Base-by-base conservation (phyloP, 2,329 filamentous ascomycete species). In the Alternaria sp. region DNA sequence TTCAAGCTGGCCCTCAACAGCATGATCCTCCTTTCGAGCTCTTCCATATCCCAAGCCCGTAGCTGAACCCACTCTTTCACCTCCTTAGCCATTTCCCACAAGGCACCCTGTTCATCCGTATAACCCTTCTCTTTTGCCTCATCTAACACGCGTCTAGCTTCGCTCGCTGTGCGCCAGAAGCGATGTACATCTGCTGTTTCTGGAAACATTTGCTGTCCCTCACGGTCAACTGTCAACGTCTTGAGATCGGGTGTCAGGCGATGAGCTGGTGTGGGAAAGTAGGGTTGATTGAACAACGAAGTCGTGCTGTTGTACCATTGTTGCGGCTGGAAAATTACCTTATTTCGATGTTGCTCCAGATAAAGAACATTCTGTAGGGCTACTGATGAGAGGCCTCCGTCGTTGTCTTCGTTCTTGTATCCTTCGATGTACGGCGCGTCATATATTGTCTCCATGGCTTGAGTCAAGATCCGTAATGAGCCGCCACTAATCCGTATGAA, bases 351-450 rank as follows among this genome's bases (percentile, higher is more conserved):
- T n/a, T 36, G 20, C 1, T 49, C 43, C 3, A 14, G 20, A 22
- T n/a, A 20, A 5, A 70, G 52, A 16, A 72, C 73, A 0, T 81
- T 83, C 20, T 74, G 64, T 2, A 85, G 83, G 3, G 82, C 84
- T 4, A 84, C 70, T 0, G 52, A 45, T 27, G 43, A 16, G n/a
- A 45, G 43, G 8, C 16, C 25, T 28, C 14, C 48, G 20, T 48
- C 20, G 3, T 40, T 18, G 14, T 62, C 20, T 16, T 20, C 14
- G 5, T 60, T 51, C 20, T 18, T 12, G 5, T 43, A 25, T 43
- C 40, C 20, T 25, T 43, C 36, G 20, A 8, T 25, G 9, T 49
- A 16, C 0, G 80, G 80, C 45, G 83, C 27, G 64, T 62, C 30
- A 74, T 57, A 36, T 64, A 61, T 11, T 60, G 54, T 32, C 70